Base-by-base conservation (phyloP, 805 yeast genomes). In the Maudiozyma saulgeensis region DNA sequence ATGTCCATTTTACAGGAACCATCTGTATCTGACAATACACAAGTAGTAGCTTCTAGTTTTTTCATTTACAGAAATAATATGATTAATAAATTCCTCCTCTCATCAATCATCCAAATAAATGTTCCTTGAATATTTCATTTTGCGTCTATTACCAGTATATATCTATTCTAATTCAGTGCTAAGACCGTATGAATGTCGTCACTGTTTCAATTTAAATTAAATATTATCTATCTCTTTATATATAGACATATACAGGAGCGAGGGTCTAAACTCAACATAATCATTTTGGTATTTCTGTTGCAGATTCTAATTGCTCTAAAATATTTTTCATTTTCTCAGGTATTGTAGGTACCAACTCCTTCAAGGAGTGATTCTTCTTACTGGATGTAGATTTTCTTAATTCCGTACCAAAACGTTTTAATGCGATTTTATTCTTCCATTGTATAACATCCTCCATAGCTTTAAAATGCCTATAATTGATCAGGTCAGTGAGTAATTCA, bases 311-410 rank as follows among this genome's bases (percentile, higher is more conserved):
- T 19, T 46, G 47, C 6, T 51, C 46, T 41, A 62, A 44, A 23
- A 62, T 61, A 15, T 53, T 56, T 43, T 54, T 45, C 34, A 72
- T 55, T 45, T 64, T 61, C 46, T 67, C 64, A 15, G 67, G 66
- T 1, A 63, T 63, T 0, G 64, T 58, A n/a, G 56, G 18, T 12
- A 34, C 6, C 48, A 18, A 26, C 11, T 12, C 34, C 12, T n/a
- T 56, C 56, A 18, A 18, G 25, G 11, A 34, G 55, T 50, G 64
- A 46, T 57, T 75, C 54, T 49, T 67, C 32, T 43, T 53, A 8
- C 53, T 58, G 2, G 57, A 48, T 1, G 61, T 62, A 45, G 59
- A 60, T 40, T 59, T 60, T 21, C 61, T 56, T 25, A 62, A 45
- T n/a, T 59, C 52, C 8, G 55, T 51, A 3, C 67, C 67, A 51